phyloP scores from a whole-genome alignment of 768 basidiomycete genomes.

The Suillus sp. region DNA sequence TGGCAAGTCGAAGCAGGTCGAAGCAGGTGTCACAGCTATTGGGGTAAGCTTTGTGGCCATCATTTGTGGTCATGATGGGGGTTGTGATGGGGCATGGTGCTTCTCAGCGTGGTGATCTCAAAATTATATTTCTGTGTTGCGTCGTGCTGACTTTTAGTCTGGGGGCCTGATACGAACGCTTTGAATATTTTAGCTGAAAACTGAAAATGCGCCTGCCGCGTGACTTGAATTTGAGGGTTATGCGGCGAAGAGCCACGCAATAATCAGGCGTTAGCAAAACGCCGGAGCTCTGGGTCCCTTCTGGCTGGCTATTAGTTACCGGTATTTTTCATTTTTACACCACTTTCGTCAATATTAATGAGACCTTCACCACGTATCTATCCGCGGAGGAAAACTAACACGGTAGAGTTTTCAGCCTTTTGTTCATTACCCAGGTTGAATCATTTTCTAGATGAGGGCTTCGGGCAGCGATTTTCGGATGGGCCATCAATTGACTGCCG shows the following conservation, averaged over 20 bases:
- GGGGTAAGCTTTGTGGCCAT: not conserved
- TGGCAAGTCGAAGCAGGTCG: not conserved
- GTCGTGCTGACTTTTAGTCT: not conserved
- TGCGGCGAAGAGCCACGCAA: not conserved
- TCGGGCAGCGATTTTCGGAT: not conserved
- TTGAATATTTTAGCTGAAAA: not conserved
- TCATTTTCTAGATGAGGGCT: not conserved
- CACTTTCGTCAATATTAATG: not conserved
- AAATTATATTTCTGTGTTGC: not conserved
- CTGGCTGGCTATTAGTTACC: not conserved
- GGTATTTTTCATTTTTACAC: not conserved
- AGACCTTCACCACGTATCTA: not conserved
- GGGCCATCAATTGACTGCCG: not conserved
- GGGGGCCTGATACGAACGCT: not conserved
- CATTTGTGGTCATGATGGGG: not conserved
- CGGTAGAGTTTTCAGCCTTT: not conserved
- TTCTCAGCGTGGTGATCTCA: not conserved
- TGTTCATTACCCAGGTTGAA: not conserved
- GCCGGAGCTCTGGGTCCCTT: not conserved
- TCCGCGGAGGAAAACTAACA: not conserved
- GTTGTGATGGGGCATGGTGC: too few species aligned
- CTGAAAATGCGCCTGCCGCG: not conserved
- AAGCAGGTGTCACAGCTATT: not conserved
- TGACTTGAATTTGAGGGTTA: slow-evolving; percentile 1
- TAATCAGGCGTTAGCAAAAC: slow-evolving; percentile 8